Conservation (phyloP, 108 stramenopile species). For the Discostella stelligeroides region DNA sequence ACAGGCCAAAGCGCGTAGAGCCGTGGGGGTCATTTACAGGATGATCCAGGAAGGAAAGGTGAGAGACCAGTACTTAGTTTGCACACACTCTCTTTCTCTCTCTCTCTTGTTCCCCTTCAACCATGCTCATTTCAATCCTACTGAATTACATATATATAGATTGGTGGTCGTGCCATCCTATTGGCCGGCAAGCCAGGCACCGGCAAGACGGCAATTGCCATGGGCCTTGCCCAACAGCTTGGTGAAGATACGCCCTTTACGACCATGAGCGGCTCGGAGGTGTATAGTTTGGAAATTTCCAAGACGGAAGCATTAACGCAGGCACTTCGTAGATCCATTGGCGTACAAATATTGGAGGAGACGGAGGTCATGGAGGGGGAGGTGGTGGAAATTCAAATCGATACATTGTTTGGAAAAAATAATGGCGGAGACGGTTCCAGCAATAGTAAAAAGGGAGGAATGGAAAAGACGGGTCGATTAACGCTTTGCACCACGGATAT, state of each 20-base stretch:
- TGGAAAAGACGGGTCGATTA: slow-evolving; percentile 92
- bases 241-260: slow-evolving; percentile 97
- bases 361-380: slow-evolving; percentile 99
- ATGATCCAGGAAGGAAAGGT: slow-evolving; percentile 80
- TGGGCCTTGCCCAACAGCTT: slow-evolving; percentile 90
- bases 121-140: not conserved
- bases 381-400: slow-evolving; percentile 99
- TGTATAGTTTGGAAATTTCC: slow-evolving; percentile 97
- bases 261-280: slow-evolving; percentile 94
- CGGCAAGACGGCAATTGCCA: slow-evolving; percentile 93
- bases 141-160: slow-evolving; percentile 46
- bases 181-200: slow-evolving; percentile 92
- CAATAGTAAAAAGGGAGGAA: no score
- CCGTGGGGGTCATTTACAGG: slow-evolving; percentile 83
- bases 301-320: slow-evolving; percentile 99
- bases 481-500: slow-evolving; percentile 99
- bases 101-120: not conserved
- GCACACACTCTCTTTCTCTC: not conserved
- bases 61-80: not conserved
- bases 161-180: slow-evolving; percentile 90
- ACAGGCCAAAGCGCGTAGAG: slow-evolving; percentile 63
- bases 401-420: slow-evolving; percentile 45
- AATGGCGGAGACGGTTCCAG: slow-evolving; percentile 37
- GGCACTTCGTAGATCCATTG: slow-evolving; percentile 93
- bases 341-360: slow-evolving; percentile 97